Base-by-base conservation (phyloP, 2,329 filamentous ascomycete species). In the Diplodia seriata region DNA sequence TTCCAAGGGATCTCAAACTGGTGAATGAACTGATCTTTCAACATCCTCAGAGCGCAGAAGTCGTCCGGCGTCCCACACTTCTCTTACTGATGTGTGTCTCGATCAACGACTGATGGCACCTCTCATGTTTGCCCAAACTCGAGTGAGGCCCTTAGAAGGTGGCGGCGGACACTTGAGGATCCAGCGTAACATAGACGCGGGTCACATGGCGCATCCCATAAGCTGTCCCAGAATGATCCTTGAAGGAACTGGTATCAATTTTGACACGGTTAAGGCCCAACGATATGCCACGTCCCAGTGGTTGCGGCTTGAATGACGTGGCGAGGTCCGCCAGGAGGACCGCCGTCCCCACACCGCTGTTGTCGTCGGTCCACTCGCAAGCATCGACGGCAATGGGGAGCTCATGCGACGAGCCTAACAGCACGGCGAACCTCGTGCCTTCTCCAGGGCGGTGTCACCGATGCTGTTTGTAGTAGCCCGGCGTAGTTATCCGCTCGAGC, bases 371-470 rank as follows among this genome's bases (percentile, higher is more conserved):
- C 54, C 31, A 40, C 54, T 57, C 54, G 12, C 18, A 12, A 36
- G 38, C 31, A 23, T 62, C 40, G 9, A 62, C 20, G n/a, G 57
- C 38, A 9, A 62, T 23, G 4, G 14, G 31, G 4, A n/a, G 12
- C 8, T 62, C 14, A 12, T n/a, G 7, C 14, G 38, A 29, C n/a
- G 57, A 15, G 7, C 57, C 57, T 1, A 62, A 49, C 7, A 62
- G 36, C 14, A 62, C 57, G 57, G 57, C 57, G 15, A 62, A 33
- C 38, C n/a, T 62, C 2, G 20, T 54, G 5, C 26, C 26, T 5
- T 5, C 50, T 2, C 23, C 26, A 15, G 40, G 38, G 3, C 20
- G 23, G 57, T 43, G 2, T 15, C 38, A 15, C 18, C 14, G 18
- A 18, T 14, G 38, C 5, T 14, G 18, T 6, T 43, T 43, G 3